Conservation (phyloP, 75 land plant genomes). For the Cryptomeria japonica region DNA sequence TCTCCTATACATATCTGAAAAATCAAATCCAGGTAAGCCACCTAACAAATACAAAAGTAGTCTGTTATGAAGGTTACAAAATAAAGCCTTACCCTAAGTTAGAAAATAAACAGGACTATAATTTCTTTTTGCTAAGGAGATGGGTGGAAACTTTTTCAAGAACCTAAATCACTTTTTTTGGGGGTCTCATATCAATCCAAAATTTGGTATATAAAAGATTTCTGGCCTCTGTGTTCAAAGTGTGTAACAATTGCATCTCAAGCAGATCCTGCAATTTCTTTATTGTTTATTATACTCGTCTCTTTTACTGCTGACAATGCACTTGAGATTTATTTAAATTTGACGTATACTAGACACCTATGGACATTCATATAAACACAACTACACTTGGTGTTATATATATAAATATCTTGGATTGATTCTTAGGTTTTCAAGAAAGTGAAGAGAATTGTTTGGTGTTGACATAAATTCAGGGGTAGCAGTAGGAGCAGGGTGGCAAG, state of each 20-base stretch:
- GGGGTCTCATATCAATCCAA: neutral
- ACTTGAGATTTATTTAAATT: neutral
- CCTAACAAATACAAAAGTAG: neutral
- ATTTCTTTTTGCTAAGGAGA: neutral
- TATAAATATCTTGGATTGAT: neutral
- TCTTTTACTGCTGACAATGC: neutral
- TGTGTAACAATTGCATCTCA: neutral
- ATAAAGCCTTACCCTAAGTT: neutral
- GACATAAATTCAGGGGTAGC: slow-evolving; percentile 9
- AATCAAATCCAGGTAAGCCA: neutral
- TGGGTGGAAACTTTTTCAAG: neutral
- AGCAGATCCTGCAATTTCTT: neutral
- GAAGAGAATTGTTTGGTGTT: neutral
- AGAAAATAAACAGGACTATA: neutral
- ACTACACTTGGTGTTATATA: neutral
- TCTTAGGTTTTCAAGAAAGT: neutral
- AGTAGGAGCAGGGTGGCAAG: slow-evolving; percentile 15
- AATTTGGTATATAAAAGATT: neutral
- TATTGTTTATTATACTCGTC: neutral
- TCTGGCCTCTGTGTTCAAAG: neutral
- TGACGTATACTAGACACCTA: neutral
- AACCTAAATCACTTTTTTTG: neutral
- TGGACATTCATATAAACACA: neutral
- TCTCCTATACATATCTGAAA: neutral
- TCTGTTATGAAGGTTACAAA: neutral